Evolutionary conservation across 306 rosid species (phyloP).

Genomic region (Bauhinia variegata): DNA sequence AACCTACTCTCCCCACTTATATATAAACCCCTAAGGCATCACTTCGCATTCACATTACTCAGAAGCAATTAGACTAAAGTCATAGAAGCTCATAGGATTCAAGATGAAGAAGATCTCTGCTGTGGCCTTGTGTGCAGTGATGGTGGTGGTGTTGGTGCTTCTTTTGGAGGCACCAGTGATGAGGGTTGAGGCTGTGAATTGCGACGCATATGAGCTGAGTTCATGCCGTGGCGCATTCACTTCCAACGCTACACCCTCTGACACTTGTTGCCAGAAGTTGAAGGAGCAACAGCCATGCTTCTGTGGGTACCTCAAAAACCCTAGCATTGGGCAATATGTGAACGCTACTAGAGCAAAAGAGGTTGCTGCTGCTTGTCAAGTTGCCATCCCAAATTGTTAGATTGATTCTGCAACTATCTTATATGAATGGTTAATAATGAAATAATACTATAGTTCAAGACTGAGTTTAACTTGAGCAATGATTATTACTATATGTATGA

Average conservation of each 20-base stretch:
- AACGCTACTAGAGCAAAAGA: slow-evolving; percentile 50
- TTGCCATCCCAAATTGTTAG: slow-evolving; percentile 51
- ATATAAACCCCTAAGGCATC: no score
- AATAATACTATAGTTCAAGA: neutral
- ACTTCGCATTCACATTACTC: no score
- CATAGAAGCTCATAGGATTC: no score
- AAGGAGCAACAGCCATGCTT: slow-evolving; percentile 64
- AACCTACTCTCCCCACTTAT: no score
- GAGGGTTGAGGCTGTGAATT: slow-evolving; percentile 44
- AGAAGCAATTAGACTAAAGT: no score
- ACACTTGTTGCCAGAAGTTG: slow-evolving; percentile 53
- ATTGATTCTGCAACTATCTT: no score
- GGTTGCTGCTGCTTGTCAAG: slow-evolving; percentile 50
- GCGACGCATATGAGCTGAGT: slow-evolving; percentile 46
- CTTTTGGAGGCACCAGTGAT: neutral
- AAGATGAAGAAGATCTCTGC: slow-evolving; percentile 30
- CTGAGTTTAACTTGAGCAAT: neutral
- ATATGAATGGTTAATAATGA: neutral
- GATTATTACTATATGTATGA: no score
- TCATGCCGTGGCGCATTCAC: slow-evolving; percentile 48
- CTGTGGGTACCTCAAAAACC: slow-evolving; percentile 59
- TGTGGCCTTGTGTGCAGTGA: slow-evolving; percentile 21
- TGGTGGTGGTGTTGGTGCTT: slow-evolving; percentile 33
- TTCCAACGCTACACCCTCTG: slow-evolving; percentile 34
- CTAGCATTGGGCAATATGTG: slow-evolving; percentile 44